A percentile compares a stretch with the other conserved stretches of the same genome.
Evolutionary conservation across 2,329 filamentous ascomycete species (phyloP).

Genomic region (Purpureocillium lavendulum): DNA sequence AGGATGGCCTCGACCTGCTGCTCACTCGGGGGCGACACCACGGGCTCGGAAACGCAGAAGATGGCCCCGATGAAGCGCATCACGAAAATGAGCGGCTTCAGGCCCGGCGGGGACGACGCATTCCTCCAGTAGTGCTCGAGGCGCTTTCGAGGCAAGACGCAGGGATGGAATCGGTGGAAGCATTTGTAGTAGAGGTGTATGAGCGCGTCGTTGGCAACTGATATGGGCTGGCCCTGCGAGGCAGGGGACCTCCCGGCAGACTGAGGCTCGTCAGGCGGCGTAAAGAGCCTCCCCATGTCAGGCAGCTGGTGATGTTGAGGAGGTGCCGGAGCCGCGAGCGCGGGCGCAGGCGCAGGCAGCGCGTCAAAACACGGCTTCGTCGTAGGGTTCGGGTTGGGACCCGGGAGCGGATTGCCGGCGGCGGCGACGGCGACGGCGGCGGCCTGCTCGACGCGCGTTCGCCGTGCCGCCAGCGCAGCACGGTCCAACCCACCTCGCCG

Average conservation of each 20-base stretch:
- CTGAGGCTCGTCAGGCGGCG: no score
- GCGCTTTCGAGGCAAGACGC: slow-evolving; percentile 12
- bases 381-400: no score
- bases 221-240: neutral
- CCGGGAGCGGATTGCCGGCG: no score
- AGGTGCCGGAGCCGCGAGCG: neutral
- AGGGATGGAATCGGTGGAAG: slow-evolving; percentile 25
- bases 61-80: slow-evolving; percentile 26
- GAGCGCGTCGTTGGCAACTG: slow-evolving; percentile 12
- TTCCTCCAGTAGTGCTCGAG: slow-evolving; percentile 8
- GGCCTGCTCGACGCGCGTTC: no score
- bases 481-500: slow-evolving; percentile 34
- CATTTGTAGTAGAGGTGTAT: slow-evolving; percentile 25
- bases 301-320: no score
- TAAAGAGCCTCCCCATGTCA: no score
- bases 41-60: slow-evolving; percentile 12
- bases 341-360: slow-evolving; percentile 16
- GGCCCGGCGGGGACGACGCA: neutral
- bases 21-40: slow-evolving; percentile 3
- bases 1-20: slow-evolving; percentile 7
- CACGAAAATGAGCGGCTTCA: slow-evolving; percentile 14
- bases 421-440: slow-evolving; percentile 14
- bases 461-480: slow-evolving; percentile 13
- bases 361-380: no score
- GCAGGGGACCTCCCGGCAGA: neutral